These are phyloP conservation scores for Dactylonectria macrodidyma DNA, from an alignment of 2,329 filamentous ascomycete genomes.

Conservation along the genomic window DNA sequence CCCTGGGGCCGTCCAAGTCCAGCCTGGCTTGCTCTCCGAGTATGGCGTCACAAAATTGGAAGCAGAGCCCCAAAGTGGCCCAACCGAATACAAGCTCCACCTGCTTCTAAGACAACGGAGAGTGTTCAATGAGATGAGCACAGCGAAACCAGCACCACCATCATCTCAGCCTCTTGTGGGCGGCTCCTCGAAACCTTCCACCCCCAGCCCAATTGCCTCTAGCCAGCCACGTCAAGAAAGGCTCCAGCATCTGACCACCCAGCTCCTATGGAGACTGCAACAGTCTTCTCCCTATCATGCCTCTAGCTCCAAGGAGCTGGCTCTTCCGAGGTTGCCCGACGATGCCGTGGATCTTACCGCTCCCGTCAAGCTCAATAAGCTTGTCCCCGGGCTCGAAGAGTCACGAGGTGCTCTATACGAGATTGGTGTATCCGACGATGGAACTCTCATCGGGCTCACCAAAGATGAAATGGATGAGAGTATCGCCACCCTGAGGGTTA, in stretches of 20 bases:
- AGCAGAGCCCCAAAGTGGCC: constrained; percentile 93
- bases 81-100: constrained; percentile 97
- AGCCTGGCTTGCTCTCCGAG: constrained; percentile 66
- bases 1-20: constrained; percentile 44
- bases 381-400: constrained; percentile 88
- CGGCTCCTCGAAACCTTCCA: constrained; percentile 34
- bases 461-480: constrained; percentile 95
- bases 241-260: constrained; percentile 92
- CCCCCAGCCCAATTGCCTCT: constrained; percentile 60
- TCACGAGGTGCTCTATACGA: constrained; percentile 95
- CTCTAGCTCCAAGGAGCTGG: constrained; percentile 80
- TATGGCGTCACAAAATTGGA: constrained; percentile 83
- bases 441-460: constrained; percentile 88
- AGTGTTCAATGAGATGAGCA: constrained; percentile 80
- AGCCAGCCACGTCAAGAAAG: constrained; percentile 85
- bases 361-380: constrained; percentile 66
- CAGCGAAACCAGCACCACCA: constrained; percentile 51
- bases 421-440: constrained; percentile 96
- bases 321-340: constrained; percentile 83
- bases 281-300: constrained; percentile 95
- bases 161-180: constrained; percentile 13
- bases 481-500: constrained; percentile 84
- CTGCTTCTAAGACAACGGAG: constrained; percentile 85
- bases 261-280: constrained; percentile 93
- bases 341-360: constrained; percentile 63